Percentiles rank a stretch among this genome's conserved stretches.
These are phyloP conservation scores for Fusarium succisae DNA, from an alignment of 2,329 filamentous ascomycete species.

Conservation along the genomic window DNA sequence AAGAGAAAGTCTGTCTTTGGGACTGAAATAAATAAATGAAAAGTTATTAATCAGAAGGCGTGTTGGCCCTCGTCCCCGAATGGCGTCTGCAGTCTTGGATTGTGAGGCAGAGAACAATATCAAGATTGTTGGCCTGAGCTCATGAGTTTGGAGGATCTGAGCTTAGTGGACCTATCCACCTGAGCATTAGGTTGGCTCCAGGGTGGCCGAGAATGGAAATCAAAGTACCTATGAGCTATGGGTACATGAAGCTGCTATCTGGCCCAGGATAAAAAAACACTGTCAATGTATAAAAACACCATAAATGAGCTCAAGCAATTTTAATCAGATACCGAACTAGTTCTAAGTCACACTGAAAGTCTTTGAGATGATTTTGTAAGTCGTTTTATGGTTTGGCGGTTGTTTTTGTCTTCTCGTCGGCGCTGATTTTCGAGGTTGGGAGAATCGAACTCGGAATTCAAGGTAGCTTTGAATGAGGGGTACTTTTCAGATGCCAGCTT, in stretches of 20 bases:
- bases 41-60: neutral
- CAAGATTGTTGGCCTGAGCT: slow-evolving; percentile 34
- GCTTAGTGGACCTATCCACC: slow-evolving; percentile 17
- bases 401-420: neutral
- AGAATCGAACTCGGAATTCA: neutral
- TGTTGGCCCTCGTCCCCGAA: slow-evolving; percentile 34
- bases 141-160: slow-evolving; percentile 15
- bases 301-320: neutral
- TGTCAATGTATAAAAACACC: neutral
- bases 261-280: neutral
- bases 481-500: neutral
- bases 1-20: too few relatives aligned
- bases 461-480: neutral
- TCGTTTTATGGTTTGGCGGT: fast-evolving
- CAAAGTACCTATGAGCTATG: neutral
- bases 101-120: slow-evolving; percentile 45
- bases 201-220: neutral
- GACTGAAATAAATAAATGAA: neutral
- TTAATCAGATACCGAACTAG: fast-evolving
- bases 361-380: fast-evolving
- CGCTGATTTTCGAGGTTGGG: neutral
- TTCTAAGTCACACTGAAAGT: fast-evolving
- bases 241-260: neutral
- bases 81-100: slow-evolving; percentile 35
- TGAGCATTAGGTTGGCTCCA: slow-evolving; percentile 3